Conservation (phyloP, 179 eudicot species). For the Dionaea muscipula region DNA sequence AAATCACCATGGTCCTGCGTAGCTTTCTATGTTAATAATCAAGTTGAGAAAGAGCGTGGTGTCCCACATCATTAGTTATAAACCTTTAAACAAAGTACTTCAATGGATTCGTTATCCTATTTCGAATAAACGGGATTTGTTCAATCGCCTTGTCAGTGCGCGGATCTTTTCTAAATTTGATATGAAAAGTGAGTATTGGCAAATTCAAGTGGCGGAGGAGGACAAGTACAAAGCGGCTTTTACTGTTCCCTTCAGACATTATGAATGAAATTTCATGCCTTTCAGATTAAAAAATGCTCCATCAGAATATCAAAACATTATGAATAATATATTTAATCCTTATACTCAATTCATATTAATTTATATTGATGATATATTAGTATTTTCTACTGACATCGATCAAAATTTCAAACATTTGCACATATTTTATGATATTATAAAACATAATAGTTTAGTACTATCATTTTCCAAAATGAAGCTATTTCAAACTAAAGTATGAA, state of each 20-base stretch:
- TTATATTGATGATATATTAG: slow-evolving; percentile 4
- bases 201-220: slow-evolving; percentile 1
- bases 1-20: background rate
- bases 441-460: slow-evolving; percentile 1
- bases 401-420: slow-evolving; percentile 6
- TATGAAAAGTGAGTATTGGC: slow-evolving; percentile 5
- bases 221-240: background rate
- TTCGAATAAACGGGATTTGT: background rate
- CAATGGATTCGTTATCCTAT: background rate
- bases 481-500: too few species aligned
- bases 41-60: too few species aligned
- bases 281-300: too few species aligned
- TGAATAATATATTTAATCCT: too few species aligned
- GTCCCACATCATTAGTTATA: too few species aligned
- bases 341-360: too few species aligned
- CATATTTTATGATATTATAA: background rate
- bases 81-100: too few species aligned
- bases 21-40: too few species aligned
- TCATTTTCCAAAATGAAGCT: background rate
- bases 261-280: slow-evolving; percentile 2
- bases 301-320: too few species aligned
- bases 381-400: background rate
- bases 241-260: background rate
- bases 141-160: background rate
- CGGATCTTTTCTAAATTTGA: too few species aligned